Evolutionary conservation across 2,329 filamentous ascomycete species (phyloP), one percentile per base, ranked within the genome.

Genomic region (Cladophialophora yegresii): DNA sequence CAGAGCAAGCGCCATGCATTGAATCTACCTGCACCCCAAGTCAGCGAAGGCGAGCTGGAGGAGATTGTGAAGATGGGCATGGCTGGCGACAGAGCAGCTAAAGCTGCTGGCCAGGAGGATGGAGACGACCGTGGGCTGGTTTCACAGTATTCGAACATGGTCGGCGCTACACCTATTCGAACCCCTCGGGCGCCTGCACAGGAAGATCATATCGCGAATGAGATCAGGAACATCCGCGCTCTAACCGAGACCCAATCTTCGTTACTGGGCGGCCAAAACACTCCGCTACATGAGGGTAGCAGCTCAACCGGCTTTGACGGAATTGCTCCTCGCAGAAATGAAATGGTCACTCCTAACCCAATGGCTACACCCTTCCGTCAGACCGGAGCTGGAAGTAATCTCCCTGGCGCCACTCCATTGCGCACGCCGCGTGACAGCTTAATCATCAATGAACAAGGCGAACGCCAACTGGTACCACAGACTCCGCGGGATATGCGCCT

Each of bases 41-140:
- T 99, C 72, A 89, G 91, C 76, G 95, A 99, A 73, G 85, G 87
- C 50, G 95, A 99, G 78, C 82, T 99, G 64, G 95, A 99, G 74
- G 93, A 97, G 70, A 98, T 99, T 73, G 92, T 99, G 69, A 99
- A 99, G 81, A 96, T 98, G 92, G 93, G 95, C 51, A 90, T 96
- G 85, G 86, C 92, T 65, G 95, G 93, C 43, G 92, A 97, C 73
- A 88, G 89, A 58, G 95, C 95, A 50, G 92, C 88, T 72, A 81
- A 84, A 67, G 82, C 90, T 75, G 91, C 91, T 4, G 85, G 86
- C 51, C 87, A 87, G 59, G 92, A 96, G 65, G 96, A 93, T 69
- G 87, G 92, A 73, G 87, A 91, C 58, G 96, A 93, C 0, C 87
- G 90, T 69, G 92, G 93, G 4, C 82, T 99, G 53, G 85, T 98